Evolutionary conservation across 169 alveolate genomes (phyloP), one percentile per base, ranked within the genome.

Genomic region (Plasmodium gaboni): DNA sequence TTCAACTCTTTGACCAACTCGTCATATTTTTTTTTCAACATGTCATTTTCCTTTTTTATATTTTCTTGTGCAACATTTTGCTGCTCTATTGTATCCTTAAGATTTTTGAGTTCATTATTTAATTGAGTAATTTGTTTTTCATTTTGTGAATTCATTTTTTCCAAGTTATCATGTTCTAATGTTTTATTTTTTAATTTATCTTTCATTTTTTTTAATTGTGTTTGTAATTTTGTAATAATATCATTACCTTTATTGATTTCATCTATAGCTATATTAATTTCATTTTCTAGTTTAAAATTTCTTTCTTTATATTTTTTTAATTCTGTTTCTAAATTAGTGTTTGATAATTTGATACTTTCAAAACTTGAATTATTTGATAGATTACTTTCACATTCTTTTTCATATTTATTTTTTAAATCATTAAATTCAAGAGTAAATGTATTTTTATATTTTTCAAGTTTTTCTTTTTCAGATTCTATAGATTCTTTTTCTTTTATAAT

Each of bases 181-280:
- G 85, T 68, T 71, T 83, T 83, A 28, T 32, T 38, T 57, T 83
- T 83, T 48, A 83, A 48, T 24, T 83, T 83, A 48, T 83, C 91
- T 48, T 83, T 83, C 72, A 83, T 83, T 28, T 83, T 83, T 15
- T 71, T 69, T 51, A 83, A 17, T 63, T 83, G 91, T n/a, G 22
- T 68, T 60, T 83, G 91, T 44, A 83, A 50, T 50, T 83, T 83
- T n/a, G 91, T 83, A 42, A 83, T 83, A 46, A 83, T 83, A 71
- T 83, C 91, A 83, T 83, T 83, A 5, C 91, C 91, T 63, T 83
- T 83, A 65, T 83, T 83, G 12, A 83, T 83, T 50, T 83, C 91
- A 17, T 83, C 91, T 55, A 83, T 83, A 48, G 91, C 91, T 13
- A 83, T 38, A 61, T 83, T 83, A 9, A 83, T 83, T 83, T 83